Evolutionary conservation across 225 moss, liverwort and hornwort species (phyloP).

Genomic region (Pleurozium schreberi): DNA sequence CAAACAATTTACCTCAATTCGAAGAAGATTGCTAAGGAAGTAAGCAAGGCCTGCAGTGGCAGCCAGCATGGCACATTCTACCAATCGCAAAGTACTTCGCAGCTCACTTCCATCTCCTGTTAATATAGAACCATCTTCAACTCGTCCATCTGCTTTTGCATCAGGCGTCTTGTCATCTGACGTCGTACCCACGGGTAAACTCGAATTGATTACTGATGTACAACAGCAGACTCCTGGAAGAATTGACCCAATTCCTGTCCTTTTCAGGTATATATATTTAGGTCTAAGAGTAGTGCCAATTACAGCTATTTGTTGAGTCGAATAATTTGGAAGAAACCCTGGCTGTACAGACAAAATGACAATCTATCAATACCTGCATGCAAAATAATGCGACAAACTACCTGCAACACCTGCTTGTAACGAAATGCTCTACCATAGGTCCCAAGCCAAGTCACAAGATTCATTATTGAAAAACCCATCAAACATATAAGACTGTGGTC

Average conservation of each 20-base stretch:
- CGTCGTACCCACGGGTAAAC: constrained; percentile 11
- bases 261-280: background rate
- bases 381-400: background rate
- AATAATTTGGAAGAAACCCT: background rate
- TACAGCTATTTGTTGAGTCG: background rate
- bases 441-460: background rate
- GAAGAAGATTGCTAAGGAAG: constrained; percentile 92
- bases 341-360: constrained; percentile 1
- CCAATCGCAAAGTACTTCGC: constrained; percentile 64
- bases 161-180: constrained; percentile 19
- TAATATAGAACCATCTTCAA: constrained; percentile 64
- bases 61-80: constrained; percentile 96
- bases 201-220: constrained; percentile 33
- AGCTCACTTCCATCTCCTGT: constrained; percentile 90
- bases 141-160: constrained; percentile 3
- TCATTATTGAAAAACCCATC: background rate
- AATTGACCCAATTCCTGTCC: background rate
- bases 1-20: constrained; percentile 51
- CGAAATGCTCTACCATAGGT: background rate
- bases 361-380: background rate
- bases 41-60: constrained; percentile 92
- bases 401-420: background rate
- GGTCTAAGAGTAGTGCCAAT: constrained; percentile 3
- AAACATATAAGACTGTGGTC: background rate
- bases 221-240: background rate